Conservation (phyloP, 306 rosid species). For the Trifolium fragiferum region DNA sequence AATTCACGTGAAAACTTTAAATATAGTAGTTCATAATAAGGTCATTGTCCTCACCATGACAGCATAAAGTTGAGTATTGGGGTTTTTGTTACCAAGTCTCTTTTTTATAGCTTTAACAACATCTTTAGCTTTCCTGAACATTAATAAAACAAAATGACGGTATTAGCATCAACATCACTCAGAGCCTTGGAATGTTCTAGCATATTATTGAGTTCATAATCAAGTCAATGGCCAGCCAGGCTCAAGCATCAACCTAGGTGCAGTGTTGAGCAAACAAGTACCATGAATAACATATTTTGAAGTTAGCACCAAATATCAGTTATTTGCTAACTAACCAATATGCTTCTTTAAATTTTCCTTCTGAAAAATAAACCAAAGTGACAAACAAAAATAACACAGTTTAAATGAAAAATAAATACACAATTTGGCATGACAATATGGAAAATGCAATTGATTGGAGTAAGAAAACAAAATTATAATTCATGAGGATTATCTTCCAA, state of each 20-base stretch:
- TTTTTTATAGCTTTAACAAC: constrained; percentile 85
- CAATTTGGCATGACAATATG: constrained; percentile 9
- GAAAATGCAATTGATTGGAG: constrained; percentile 18
- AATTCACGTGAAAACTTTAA: constrained; percentile 4
- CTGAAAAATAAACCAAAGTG: constrained; percentile 14
- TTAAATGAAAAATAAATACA: neutral
- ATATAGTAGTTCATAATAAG: constrained; percentile 6
- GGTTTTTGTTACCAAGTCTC: constrained; percentile 73
- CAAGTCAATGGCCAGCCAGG: constrained; percentile 19
- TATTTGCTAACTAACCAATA: constrained; percentile 11
- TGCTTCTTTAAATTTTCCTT: constrained; percentile 12
- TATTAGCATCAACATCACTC: constrained; percentile 1
- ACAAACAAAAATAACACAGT: constrained; percentile 5
- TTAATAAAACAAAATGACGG: constrained; percentile 22
- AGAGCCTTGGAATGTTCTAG: constrained; percentile 17
- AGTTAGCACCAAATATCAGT: constrained; percentile 29
- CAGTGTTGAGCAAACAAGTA: constrained; percentile 22
- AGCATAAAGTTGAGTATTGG: constrained; percentile 74
- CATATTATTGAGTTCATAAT: constrained; percentile 20
- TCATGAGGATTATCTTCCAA: constrained; percentile 7
- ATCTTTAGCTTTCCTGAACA: constrained; percentile 78
- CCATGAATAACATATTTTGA: neutral
- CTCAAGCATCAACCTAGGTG: constrained; percentile 4
- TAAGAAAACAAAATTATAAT: neutral
- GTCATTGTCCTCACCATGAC: constrained; percentile 67